Conservation (phyloP, 768 basidiomycete genomes). For the Candolleomyces aberdarensis region DNA sequence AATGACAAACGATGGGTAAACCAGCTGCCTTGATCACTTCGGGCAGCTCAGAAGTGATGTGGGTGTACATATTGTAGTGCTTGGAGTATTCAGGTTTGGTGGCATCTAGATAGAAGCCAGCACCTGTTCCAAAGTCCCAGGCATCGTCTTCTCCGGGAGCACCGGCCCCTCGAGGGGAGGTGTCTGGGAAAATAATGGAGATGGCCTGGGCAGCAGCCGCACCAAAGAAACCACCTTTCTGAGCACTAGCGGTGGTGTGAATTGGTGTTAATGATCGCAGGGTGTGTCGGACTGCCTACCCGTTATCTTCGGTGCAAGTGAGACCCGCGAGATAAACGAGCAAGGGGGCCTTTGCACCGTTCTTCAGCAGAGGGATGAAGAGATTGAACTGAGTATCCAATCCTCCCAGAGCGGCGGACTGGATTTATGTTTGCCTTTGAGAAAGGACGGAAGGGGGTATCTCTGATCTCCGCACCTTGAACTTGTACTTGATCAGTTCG, state of each 20-base stretch:
- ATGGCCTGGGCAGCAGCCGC: slow-evolving; percentile 83
- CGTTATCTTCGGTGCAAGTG: slow-evolving; percentile 92
- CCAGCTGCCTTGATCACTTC: slow-evolving; percentile 67
- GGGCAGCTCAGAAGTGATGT: slow-evolving; percentile 84
- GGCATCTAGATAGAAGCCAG: slow-evolving; percentile 96
- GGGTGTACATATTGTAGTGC: slow-evolving; percentile 87
- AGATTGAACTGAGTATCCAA: slow-evolving; percentile 80
- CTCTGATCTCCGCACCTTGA: slow-evolving; percentile 45
- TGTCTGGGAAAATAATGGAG: slow-evolving; percentile 93
- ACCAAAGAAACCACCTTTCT: slow-evolving; percentile 91
- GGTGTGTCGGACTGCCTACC: slow-evolving; percentile 40
- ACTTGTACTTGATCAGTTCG: slow-evolving; percentile 81
- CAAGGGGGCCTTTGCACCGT: slow-evolving; percentile 51
- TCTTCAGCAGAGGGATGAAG: slow-evolving; percentile 70
- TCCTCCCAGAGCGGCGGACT: slow-evolving; percentile 73
- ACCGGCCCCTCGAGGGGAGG: slow-evolving; percentile 89
- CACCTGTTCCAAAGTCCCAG: slow-evolving; percentile 95
- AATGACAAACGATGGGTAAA: slow-evolving; percentile 67
- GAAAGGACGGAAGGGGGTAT: not conserved
- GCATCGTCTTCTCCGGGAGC: slow-evolving; percentile 74
- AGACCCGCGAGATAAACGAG: slow-evolving; percentile 88
- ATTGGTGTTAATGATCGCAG: not conserved
- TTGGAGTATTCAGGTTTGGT: slow-evolving; percentile 69
- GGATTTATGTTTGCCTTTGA: slow-evolving; percentile 4
- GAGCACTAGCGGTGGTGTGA: slow-evolving; percentile 50